phyloP scores from a whole-genome alignment of 345 rosid genomes.

The Anastatica hierochuntica region DNA sequence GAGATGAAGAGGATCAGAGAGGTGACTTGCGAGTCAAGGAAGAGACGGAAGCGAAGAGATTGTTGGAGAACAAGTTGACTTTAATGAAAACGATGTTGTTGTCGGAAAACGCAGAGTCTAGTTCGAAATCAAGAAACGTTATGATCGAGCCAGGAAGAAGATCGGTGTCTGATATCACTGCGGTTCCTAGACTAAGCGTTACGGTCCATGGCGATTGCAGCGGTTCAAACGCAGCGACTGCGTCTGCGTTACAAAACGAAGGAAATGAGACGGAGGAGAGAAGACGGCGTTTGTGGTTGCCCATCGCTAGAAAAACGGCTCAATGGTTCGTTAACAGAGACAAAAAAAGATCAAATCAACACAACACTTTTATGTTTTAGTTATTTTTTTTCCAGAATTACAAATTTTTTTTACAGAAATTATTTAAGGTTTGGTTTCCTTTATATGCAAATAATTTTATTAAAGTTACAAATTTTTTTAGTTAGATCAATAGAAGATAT shows the following conservation, averaged over 20 bases:
- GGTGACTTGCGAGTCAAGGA: constrained; percentile 14
- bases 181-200: constrained; percentile 40
- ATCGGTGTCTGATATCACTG: constrained; percentile 63
- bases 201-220: neutral
- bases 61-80: constrained; percentile 1
- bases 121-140: too few species aligned
- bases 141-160: too few species aligned
- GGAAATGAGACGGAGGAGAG: constrained; percentile 33
- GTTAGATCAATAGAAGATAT: too few species aligned
- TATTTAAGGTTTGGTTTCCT: too few species aligned
- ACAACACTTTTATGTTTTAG: too few species aligned
- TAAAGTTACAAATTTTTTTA: too few species aligned
- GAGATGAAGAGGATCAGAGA: too few species aligned
- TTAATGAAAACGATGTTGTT: too few species aligned
- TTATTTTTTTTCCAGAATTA: too few species aligned
- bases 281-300: constrained; percentile 54
- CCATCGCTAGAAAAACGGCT: constrained; percentile 61
- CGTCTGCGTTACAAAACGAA: constrained; percentile 21
- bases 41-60: constrained; percentile 9
- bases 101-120: too few species aligned
- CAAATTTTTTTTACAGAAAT: too few species aligned
- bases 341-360: constrained; percentile 15
- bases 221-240: neutral
- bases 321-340: constrained; percentile 68
- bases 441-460: too few species aligned